Evolutionary conservation across 2,329 filamentous ascomycete genomes (phyloP), one percentile per base, ranked within the genome.

Genomic region (Byssoonygena ceratinophila): DNA sequence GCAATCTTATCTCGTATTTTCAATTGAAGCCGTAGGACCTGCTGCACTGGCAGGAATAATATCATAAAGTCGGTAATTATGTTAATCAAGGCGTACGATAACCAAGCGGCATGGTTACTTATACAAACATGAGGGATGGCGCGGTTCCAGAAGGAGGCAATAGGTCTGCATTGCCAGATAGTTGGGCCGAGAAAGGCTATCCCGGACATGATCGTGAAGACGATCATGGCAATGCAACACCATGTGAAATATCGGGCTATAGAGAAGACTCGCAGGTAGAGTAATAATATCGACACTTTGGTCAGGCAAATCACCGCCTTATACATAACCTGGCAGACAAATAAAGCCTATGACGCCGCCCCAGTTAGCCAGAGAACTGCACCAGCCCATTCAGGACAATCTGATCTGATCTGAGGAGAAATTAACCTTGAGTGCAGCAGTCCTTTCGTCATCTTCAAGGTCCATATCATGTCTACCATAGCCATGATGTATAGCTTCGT

Each of bases 211-310:
- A 51, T 27, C 3, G 60, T 53, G 18, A 63, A 55, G 3, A 39
- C 16, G 5, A 58, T 55, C 18, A 58, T 51, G 1, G 63, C 52
- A 51, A 69, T 71, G 55, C 71, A 76, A 20, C 68, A 62, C 3
- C 69, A 66, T 9, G 71, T 68, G 57, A 79, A 78, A 63, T 67
- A 71, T 37, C 55, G 37, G 16, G 55, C 64, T 36, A 61, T 57
- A 22, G 73, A 64, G 54, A 80, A 80, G 48, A 79, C 76, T 22
- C 76, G 74, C 25, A 77, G 71, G 57, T 79, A 80, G 16, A 80
- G 69, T 7, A 77, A 64, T 3, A 79, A 61, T 51, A 79, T 75
- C 1, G 76, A 78, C 2, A 71, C 63, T 58, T 80, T 80, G 2
- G 73, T 77, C 22, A 77, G 64, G 58, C 74, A 76, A 53, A 79